Evolutionary conservation across 805 yeast species (phyloP), one percentile per base, ranked within the genome.

Genomic region (Henningerozyma blattae): DNA sequence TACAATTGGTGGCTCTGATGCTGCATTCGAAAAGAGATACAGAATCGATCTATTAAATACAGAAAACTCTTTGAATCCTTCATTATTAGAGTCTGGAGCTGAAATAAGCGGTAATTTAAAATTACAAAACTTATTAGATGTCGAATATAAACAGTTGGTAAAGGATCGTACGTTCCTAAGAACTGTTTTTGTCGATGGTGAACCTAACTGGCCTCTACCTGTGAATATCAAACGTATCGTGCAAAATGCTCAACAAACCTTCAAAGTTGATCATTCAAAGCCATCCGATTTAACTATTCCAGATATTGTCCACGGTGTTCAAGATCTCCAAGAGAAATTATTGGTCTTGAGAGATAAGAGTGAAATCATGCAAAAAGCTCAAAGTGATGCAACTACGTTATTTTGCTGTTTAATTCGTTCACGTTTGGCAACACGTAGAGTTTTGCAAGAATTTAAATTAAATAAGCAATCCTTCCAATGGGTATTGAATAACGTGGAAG

Each of bases 171-270:
- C 59, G 17, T 76, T 78, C 47, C 65, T 93, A 55, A 77, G 98
- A 62, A 71, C 70, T 17, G 84, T 89, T 29, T 93, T 93, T 65
- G 70, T 80, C 32, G 85, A 81, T 48, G 98, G 98, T 67, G 99
- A 91, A 55, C 77, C 75, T 50, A 83, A 79, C 58, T 89, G 97
- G 96, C 97, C 97, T 37, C 67, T 93, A 45, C 99, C 99, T 20
- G 97, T 91, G 18, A 91, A 93, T 53, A 74, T 91, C 48, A 82
- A 96, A 56, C 94, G 99, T 70, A 79, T 93, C 42, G 70, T 91
- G 42, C 97, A 91, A 60, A 93, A 91, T 54, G 89, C 98, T 10
- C 97, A 89, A 62, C 95, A 89, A 57, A 86, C 91, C 39, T 91
- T 91, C 78, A 91, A 82, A 50, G 76, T 84, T 46, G 97, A 94